A percentile compares a stretch with the other conserved stretches of the same genome.
Evolutionary conservation across 164 flowering plant genomes (phyloP).

Genomic region (Litsea cubeba): DNA sequence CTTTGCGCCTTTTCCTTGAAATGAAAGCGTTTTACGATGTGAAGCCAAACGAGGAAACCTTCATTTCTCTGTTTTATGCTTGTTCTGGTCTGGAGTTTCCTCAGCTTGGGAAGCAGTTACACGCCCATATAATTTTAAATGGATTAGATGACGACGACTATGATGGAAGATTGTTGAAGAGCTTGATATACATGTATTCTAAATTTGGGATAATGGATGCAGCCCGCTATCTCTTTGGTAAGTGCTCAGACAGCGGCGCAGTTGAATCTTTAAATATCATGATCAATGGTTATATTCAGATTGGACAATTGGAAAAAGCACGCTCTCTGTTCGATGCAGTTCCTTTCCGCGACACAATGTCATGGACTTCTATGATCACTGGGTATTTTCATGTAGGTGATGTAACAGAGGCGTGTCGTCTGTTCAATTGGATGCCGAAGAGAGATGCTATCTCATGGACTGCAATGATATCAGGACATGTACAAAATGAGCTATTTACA

Average conservation of each 20-base stretch:
- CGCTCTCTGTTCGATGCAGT: conserved; percentile 26
- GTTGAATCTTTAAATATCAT: conserved; percentile 35
- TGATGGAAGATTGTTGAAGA: conserved; percentile 38
- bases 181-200: conserved; percentile 54
- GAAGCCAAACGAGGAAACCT: conserved; percentile 45
- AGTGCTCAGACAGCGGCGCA: conserved; percentile 10
- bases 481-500: conserved; percentile 43
- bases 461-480: conserved; percentile 49
- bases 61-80: conserved; percentile 51
- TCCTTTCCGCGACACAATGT: conserved; percentile 34
- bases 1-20: conserved; percentile 38
- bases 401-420: conserved; percentile 36
- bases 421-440: conserved; percentile 45
- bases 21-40: conserved; percentile 20
- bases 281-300: conserved; percentile 44
- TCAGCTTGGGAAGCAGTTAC: conserved; percentile 49
- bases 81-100: conserved; percentile 41
- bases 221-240: conserved; percentile 32
- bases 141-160: conserved; percentile 27
- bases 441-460: conserved; percentile 61
- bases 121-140: conserved; percentile 39
- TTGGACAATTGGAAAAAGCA: conserved; percentile 39
- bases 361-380: conserved; percentile 54
- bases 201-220: conserved; percentile 35
- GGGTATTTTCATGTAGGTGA: conserved; percentile 43